phyloP scores from a whole-genome alignment of 192 early-diverging fungal species.

The Anaeromyces robustus region DNA sequence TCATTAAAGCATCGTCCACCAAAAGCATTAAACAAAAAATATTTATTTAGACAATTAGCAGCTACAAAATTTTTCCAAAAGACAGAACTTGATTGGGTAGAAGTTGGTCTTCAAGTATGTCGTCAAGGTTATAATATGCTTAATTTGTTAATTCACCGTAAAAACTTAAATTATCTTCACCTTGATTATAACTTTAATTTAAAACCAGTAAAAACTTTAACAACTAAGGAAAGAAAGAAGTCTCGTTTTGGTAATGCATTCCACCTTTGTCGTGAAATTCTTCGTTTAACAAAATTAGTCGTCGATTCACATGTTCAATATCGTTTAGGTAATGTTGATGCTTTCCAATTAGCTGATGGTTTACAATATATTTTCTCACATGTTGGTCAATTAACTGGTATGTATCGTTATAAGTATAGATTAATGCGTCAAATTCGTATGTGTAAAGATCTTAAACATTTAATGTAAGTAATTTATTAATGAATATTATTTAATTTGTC shows the following conservation, averaged over 20 bases:
- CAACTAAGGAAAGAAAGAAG: conserved; percentile 98
- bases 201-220: conserved; percentile 96
- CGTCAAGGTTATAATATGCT: conserved; percentile 99
- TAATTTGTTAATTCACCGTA: conserved; percentile 94
- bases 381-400: conserved; percentile 95
- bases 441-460: conserved; percentile 86
- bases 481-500: no score
- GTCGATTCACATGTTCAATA: conserved; percentile 98
- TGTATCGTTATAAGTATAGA: conserved; percentile 99
- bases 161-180: conserved; percentile 95
- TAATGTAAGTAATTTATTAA: conserved; percentile 40
- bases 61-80: conserved; percentile 98
- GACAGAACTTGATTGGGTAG: conserved; percentile 98
- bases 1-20: conserved; percentile 72
- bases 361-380: conserved; percentile 98
- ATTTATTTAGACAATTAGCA: conserved; percentile 86
- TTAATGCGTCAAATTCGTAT: conserved; percentile 95
- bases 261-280: conserved; percentile 84
- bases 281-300: conserved; percentile 88
- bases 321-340: conserved; percentile 93
- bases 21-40: conserved; percentile 82
- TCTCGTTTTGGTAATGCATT: conserved; percentile 97
- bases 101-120: conserved; percentile 95
- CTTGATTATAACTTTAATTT: conserved; percentile 99
- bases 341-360: conserved; percentile 97